phyloP scores from a whole-genome alignment of 441 rosid species.

The Sinapis alba region DNA sequence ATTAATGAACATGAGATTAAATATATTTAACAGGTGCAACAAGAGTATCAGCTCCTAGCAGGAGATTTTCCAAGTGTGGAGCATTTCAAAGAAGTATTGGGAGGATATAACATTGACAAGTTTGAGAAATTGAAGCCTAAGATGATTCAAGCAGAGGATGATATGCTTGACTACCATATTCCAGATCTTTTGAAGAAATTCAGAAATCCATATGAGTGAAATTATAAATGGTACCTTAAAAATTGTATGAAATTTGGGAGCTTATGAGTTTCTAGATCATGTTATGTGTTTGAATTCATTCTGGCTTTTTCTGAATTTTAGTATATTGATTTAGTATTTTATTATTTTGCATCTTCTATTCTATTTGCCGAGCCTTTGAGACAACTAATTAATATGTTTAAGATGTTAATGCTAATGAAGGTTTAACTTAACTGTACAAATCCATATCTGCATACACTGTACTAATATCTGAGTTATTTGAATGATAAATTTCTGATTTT shows the following conservation, averaged over 20 bases:
- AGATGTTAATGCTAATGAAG: not conserved
- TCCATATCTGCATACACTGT: not conserved
- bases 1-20: not conserved
- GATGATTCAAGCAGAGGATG: constrained; percentile 87
- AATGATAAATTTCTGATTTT: not conserved
- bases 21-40: constrained; percentile 57
- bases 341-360: not conserved
- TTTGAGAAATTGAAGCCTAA: constrained; percentile 88
- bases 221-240: not conserved
- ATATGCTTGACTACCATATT: constrained; percentile 88
- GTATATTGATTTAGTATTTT: not conserved
- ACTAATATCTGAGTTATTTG: not conserved
- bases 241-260: not conserved
- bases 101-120: constrained; percentile 73
- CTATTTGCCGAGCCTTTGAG: not conserved
- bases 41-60: constrained; percentile 77
- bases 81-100: constrained; percentile 71
- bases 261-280: not conserved
- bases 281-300: not conserved
- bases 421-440: not conserved
- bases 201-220: constrained; percentile 67
- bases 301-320: not conserved
- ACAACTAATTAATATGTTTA: not conserved
- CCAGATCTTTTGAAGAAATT: constrained; percentile 83
- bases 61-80: constrained; percentile 88